Conservation (phyloP, 2,329 filamentous ascomycete species). For the Fusarium multiceps region DNA sequence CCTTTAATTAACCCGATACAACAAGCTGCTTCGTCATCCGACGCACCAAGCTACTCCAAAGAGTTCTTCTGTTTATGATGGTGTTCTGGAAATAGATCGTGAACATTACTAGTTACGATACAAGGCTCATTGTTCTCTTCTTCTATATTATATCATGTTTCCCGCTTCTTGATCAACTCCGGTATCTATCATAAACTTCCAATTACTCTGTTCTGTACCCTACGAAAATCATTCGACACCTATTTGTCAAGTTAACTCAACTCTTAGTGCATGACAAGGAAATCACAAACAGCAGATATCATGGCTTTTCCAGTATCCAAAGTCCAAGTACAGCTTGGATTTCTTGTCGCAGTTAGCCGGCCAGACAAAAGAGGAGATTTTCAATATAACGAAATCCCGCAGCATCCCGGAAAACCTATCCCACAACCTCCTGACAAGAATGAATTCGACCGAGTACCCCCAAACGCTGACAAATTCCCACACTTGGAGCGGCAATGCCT, state of each 20-base stretch:
- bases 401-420: neutral
- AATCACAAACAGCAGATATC: neutral
- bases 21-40: too few relatives aligned
- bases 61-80: neutral
- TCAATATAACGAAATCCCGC: neutral
- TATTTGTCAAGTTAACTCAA: neutral
- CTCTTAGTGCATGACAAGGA: neutral
- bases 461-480: neutral
- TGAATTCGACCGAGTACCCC: neutral
- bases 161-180: neutral
- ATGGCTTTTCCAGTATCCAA: neutral
- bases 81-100: neutral
- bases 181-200: neutral
- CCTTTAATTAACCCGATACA: too few relatives aligned
- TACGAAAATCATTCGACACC: neutral
- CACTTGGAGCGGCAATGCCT: neutral
- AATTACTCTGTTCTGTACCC: neutral
- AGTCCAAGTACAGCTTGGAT: conserved; percentile 11
- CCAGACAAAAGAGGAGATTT: neutral
- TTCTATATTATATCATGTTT: neutral
- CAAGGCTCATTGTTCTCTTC: neutral
- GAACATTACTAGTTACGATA: neutral
- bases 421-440: neutral
- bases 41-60: too few relatives aligned
- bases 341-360: conserved; percentile 7